Evolutionary conservation across 1,284 basidiomycete species (phyloP).

Genomic region (Chalciporus sp.): DNA sequence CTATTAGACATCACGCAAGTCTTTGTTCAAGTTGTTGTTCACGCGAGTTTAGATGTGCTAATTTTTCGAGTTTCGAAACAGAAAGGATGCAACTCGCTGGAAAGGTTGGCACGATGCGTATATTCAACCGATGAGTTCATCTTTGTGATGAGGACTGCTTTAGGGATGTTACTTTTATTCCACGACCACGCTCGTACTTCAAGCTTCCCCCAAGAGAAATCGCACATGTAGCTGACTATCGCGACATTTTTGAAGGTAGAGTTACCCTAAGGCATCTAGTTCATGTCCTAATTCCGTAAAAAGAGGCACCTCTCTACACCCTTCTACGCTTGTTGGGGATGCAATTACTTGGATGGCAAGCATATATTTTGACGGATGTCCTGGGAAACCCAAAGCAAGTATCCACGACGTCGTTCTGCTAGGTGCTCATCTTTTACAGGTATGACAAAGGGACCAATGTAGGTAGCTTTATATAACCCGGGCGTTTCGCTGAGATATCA

Average conservation of each 20-base stretch:
- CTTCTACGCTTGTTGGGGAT: slow-evolving; percentile 60
- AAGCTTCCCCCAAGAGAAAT: background rate
- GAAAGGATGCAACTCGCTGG: background rate
- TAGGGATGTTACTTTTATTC: background rate
- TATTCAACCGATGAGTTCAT: too few relatives aligned
- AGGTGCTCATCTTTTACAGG: background rate
- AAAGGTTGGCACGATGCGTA: background rate
- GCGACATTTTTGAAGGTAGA: background rate
- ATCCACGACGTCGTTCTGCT: slow-evolving; percentile 36
- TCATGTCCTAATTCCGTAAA: too few relatives aligned
- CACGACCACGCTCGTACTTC: background rate
- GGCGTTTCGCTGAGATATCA: background rate
- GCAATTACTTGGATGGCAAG: slow-evolving; percentile 74
- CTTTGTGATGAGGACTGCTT: too few relatives aligned
- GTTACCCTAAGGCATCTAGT: too few relatives aligned
- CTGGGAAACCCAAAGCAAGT: slow-evolving; percentile 67
- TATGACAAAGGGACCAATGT: background rate
- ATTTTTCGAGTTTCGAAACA: background rate
- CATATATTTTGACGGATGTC: slow-evolving; percentile 73
- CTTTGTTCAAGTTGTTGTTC: background rate
- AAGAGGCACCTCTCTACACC: background rate
- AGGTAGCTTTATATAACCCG: background rate
- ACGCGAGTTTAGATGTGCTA: background rate
- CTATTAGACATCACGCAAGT: background rate
- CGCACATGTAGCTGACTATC: background rate